Evolutionary conservation across 2,329 filamentous ascomycete genomes (phyloP), one percentile per base, ranked within the genome.

Genomic region (Lasiodiplodia sp.): DNA sequence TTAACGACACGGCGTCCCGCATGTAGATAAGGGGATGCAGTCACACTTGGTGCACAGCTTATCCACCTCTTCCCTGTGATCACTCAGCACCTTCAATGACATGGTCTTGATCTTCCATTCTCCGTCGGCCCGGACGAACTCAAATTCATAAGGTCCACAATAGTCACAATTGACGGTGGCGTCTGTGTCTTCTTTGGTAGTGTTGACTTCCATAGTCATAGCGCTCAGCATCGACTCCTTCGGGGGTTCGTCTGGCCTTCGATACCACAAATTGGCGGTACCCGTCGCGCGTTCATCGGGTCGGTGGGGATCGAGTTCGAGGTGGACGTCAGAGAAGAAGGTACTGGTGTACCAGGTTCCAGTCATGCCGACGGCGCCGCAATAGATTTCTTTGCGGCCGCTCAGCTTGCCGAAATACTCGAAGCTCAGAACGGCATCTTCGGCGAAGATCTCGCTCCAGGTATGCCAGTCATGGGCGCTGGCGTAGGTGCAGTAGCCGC

Each of bases 371-470:
- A 16, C 11, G 18, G n/a, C 44, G 28, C 5, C 44, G 40, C 28
- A 37, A 5, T 37, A 31, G n/a, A 64, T 49, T n/a, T 64, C 44
- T 4, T 37, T 52, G 21, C 60, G 60, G 31, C 60, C 60, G 16
- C 31, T 31, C 18, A 64, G 31, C 47, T 64, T 28, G n/a, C 44
- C 60, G 7, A 31, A 52, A 12, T 38, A 64, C n/a, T 64, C 28
- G 60, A 64, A 64, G 14, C n/a, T 64, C 44, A 64, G 5, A 12
- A 64, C 28, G 60, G 47, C 60, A 38, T 64, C 60, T n/a, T 64
- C 60, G 28, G 40, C 47, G 47, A 64, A 64, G 2, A 64, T 47
- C 10, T 64, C 44, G 60, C 28, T 28, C 60, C 60, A 64, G 21
- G 28, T n/a, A 12, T 44, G 47, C 60, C 60, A 64, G 7, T 37